Evolutionary conservation across 495 filamentous ascomycete genomes (phyloP), one percentile per base, ranked within the genome.

Genomic region (Oleoguttula mirabilis): DNA sequence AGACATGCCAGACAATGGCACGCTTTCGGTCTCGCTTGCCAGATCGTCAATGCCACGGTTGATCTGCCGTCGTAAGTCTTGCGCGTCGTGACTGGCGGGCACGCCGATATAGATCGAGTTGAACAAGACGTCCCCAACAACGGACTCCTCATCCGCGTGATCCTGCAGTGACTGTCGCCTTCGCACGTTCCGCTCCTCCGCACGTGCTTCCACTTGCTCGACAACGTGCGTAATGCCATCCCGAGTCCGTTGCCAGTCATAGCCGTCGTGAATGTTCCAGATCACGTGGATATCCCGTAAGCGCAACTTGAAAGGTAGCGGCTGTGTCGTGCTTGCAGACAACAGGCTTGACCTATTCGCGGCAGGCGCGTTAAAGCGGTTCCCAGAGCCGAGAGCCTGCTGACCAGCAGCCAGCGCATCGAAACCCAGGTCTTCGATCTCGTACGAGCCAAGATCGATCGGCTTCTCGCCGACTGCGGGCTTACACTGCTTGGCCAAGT

Each of bases 91-190:
- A 49, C 87, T 92, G 14, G 81, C 71, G 3, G 87, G 80, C 33
- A 99, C 84, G 16, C 82, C 88, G 41, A 99, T 93, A 63, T 95
- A 99, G 36, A 99, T 94, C 0, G 90, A 96, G 53, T 96, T 95
- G 72, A 99, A 99, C 16, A 99, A 70, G 55, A 87, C 92, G 57
- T 96, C 90, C 1, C 80, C 87, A 59, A 96, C 92, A 12, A 88
- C 79, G 1, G 80, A 80, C 53, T 86, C 84, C 30, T 84, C 76
- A 17, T 94, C 86, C 22, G 73, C 64, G 0, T 72, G 71, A 35
- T 70, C 62, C 17, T 76, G 69, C n/a, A 65, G 63, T 59, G 61
- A 34, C 64, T 64, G 36, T 58, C 68, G 19, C 62, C 63, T 40
- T 56, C 57, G 42, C 70, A 68, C 17, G 67, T 64, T 70, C 20